Evolutionary conservation across 2,329 filamentous ascomycete species (phyloP), one percentile per base, ranked within the genome.

Genomic region (Aspergillus tubingensis): DNA sequence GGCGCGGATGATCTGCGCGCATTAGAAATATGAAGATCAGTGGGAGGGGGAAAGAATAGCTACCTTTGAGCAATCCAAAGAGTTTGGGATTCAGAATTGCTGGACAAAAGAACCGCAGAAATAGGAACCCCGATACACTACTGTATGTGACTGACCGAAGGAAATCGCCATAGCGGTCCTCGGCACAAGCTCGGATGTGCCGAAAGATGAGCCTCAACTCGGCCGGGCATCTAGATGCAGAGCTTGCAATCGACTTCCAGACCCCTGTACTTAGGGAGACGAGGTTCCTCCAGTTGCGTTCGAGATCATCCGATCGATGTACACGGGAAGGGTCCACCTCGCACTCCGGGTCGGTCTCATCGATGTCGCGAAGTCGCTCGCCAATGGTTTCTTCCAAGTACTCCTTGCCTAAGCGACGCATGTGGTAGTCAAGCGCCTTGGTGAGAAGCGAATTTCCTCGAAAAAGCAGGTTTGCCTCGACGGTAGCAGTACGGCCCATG

Each of bases 61-160:
- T 71, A 88, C 87, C 86, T 80, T 87, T 88, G 21, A 97, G 79
- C 19, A 98, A 82, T 21, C 92, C 92, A 73, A 96, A 97, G 13
- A 98, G 83, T 77, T 96, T 96, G 0, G 94, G 94, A 64, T 96
- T 97, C 6, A 98, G 82, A 60, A 98, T 92, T n/a, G 94, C 93
- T 3, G 94, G 94, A 72, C 93, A 96, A 71, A 98, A 95, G 80
- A 97, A 97, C 5, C 94, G 89, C 62, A 98, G 82, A 74, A 98
- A 98, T 11, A 98, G 79, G 71, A 98, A 98, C 0, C 94, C 94
- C 48, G 92, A 96, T 1, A 98, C 92, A 72, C 92, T 96, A 55
- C 93, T 97, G 73, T 96, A 98, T 49, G 89, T 87, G 39, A 96
- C 92, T 2, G 91, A 94, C 27, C 92, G 88, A 44, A 96, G 80